Base-by-base conservation (phyloP, 306 rosid genomes). In the Pyrus pyrifolia region DNA sequence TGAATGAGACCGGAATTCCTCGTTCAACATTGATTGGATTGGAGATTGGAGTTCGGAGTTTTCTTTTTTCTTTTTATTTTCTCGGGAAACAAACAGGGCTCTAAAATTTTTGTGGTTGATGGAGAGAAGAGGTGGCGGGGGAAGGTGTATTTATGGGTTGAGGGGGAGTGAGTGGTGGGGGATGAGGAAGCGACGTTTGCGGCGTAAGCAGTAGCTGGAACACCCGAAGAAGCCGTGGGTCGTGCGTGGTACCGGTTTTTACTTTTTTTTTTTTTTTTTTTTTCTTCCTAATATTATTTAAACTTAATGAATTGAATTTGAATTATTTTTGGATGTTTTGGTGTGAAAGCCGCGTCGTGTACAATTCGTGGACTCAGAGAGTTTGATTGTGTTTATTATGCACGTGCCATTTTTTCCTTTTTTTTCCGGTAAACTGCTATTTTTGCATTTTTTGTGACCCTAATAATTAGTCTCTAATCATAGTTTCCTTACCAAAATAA, bases 191-290 rank as follows among this genome's bases (percentile, higher is more conserved):
- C 67, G 58, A 22, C 22, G 19, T 42, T 49, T 62, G 70, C 73
- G 69, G 67, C 60, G 51, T 68, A 8, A 19, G 75, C 46, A 9
- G 66, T 45, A 70, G 81, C 67, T 81, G 80, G 83, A 76, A 22
- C 19, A 8, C n/a, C 70, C 74, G 68, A 76, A 68, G 58, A 79
- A 79, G 68, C 57, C 83, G 89, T 35, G 80, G 77, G 80, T 59
- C 11, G 67, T 77, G 85, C 84, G 90, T 83, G 82, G 83, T 33
- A 3, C 45, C 68, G 72, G 38, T 49, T 88, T 81, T 85, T 14
- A 1, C 3, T 13, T 14, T 60, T 12, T 33, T 6, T 35, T 45
- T n/a, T 25, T 25, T 25, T 1, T 25, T 25, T 25, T 52, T 6
- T n/a, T 35, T 6, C 10, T 2, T 35, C 40, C 9, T 38, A 38